Conservation (phyloP, 495 filamentous ascomycete species). For the Echria macrotheca region DNA sequence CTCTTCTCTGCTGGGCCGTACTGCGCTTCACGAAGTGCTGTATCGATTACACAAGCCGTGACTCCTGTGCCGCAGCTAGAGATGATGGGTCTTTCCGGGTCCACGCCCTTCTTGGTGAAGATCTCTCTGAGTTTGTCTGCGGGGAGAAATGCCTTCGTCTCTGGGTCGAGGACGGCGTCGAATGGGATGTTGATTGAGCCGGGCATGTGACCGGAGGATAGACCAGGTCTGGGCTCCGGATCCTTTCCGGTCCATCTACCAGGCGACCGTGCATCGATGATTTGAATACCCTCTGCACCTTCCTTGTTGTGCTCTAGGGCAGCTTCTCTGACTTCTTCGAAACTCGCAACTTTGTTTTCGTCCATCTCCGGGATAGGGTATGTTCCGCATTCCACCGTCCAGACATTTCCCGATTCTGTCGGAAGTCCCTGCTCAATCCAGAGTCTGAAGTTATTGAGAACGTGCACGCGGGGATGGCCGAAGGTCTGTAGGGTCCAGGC, state of each 20-base stretch:
- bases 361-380: constrained; percentile 51
- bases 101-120: constrained; percentile 71
- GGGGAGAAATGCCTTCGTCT: constrained; percentile 74
- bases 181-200: constrained; percentile 80
- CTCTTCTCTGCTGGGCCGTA: constrained; percentile 62
- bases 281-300: constrained; percentile 72
- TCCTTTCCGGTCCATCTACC: constrained; percentile 78
- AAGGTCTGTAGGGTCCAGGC: constrained; percentile 90
- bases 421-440: constrained; percentile 82
- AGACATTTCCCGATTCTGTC: constrained; percentile 70
- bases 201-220: constrained; percentile 90
- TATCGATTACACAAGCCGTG: constrained; percentile 88
- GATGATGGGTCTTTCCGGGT: constrained; percentile 80
- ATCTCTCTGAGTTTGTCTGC: constrained; percentile 63
- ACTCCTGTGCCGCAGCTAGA: constrained; percentile 90
- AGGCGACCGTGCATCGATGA: constrained; percentile 78
- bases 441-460: constrained; percentile 88
- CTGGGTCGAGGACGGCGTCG: constrained; percentile 70
- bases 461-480: constrained; percentile 82
- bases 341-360: constrained; percentile 48
- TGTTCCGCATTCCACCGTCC: constrained; percentile 51
- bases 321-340: constrained; percentile 73
- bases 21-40: constrained; percentile 73
- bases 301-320: constrained; percentile 72
- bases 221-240: constrained; percentile 78